phyloP scores from a whole-genome alignment of 179 eudicot genomes.

The Nepenthes alata region DNA sequence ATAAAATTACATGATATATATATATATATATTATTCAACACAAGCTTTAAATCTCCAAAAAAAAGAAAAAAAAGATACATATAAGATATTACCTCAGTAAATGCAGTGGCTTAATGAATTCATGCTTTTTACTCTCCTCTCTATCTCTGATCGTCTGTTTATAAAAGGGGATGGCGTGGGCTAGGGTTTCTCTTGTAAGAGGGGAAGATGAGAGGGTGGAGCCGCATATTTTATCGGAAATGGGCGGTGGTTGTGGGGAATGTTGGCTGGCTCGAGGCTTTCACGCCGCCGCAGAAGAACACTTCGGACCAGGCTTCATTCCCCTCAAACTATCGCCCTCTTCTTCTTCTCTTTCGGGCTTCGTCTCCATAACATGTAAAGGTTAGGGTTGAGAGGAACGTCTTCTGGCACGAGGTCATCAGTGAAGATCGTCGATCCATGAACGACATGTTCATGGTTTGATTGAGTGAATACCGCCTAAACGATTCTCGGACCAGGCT shows the following conservation, averaged over 20 bases:
- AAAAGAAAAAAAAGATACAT: no score
- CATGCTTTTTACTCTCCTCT: no score
- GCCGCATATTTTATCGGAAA: neutral
- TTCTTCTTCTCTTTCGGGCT: slow-evolving; percentile 6
- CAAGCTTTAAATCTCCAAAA: no score
- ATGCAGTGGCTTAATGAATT: no score
- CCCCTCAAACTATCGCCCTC: slow-evolving; percentile 31
- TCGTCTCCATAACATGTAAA: neutral
- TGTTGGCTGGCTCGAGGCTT: slow-evolving; percentile 66
- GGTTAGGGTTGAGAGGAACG: slow-evolving; percentile 5
- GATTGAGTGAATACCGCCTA: slow-evolving; percentile 9
- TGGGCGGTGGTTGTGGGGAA: slow-evolving; percentile 33
- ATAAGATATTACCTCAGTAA: no score
- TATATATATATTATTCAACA: no score
- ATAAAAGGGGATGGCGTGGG: no score
- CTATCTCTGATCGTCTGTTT: no score
- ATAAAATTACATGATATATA: no score
- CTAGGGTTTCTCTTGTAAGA: no score
- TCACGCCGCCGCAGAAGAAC: neutral
- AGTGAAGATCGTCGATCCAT: neutral
- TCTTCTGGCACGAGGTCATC: slow-evolving; percentile 8
- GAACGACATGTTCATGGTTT: neutral
- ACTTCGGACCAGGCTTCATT: slow-evolving; percentile 65
- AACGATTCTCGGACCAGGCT: slow-evolving; percentile 48
- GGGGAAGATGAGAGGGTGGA: neutral